Evolutionary conservation across 2,329 filamentous ascomycete genomes (phyloP), one percentile per base, ranked within the genome.

Genomic region (Talaromyces marneffei): DNA sequence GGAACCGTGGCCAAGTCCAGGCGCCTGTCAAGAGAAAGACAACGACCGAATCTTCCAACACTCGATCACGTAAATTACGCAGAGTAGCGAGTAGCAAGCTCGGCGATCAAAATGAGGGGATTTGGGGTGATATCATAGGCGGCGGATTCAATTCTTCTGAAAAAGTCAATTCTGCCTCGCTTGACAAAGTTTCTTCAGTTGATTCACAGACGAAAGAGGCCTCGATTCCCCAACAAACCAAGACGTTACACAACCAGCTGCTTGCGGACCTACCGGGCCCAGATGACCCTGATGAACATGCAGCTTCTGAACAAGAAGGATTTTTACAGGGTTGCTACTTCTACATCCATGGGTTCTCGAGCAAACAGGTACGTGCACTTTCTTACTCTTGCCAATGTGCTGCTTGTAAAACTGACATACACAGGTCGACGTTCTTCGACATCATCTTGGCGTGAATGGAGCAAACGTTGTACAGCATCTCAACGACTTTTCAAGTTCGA

Each of bases 51-150:
- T 68, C 75, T 0, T 76, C 75, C 2, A 83, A 86, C 42, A 82
- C 83, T 8, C 86, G 88, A 4, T 85, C 85, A 64, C 85, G 92
- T 66, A 97, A 97, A 77, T 77, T 99, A 66, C 86, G 94, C 66
- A 89, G 92, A 69, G 92, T 90, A 5, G 90, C 92, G 23, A 97
- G 92, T 74, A 87, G 88, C 70, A 93, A 91, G 72, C 79, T 97
- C 33, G 87, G 83, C 62, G 89, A 83, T 55, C 92, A 97, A 69
- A 88, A 87, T 66, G 87, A 92, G 68, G 87, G 85, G 29, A 82
- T 97, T n/a, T 97, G 93, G 93, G 88, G 88, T 4, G 91, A 95
- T 68, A 95, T 99, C 62, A 83, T 94, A 25, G 86, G 86, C 60
- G 69, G 68, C 16, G 74, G 72, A 2, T 70, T 72, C 52, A 68